Base-by-base conservation (phyloP, 2,329 filamentous ascomycete genomes). In the Cercospora canescens region DNA sequence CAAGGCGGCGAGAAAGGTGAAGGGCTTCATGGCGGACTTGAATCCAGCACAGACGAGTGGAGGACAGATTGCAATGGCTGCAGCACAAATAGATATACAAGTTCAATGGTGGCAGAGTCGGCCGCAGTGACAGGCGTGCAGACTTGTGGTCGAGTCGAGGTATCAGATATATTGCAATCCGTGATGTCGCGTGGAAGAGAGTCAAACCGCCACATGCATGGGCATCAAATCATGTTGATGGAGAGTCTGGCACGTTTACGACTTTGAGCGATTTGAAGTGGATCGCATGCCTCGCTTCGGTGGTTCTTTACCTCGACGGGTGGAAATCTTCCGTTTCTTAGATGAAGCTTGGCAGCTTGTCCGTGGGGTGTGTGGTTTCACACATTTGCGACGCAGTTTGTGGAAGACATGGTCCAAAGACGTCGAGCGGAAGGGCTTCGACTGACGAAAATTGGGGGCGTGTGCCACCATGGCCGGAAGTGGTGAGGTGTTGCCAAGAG, bases 1-100 rank as follows among this genome's bases (percentile, higher is more conserved):
- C 30, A 72, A 63, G 37, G 66, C 57, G 41, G 68, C 54, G 54
- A 64, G 32, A 60, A 70, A 37, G 56, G 60, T 34, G 24, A 67
- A 28, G 26, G 39, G 35, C 32, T 66, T 64, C 65, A 70, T 69
- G 52, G 11, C 35, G 52, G 28, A 26, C 12, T 16, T 26, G 12
- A 26, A 28, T 6, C 24, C 6, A 16, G 45, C 18, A 16, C 11
- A 28, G 14, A 16, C 12, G 6, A 26, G 16, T 45, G 7, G 24
- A 24, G 26, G 2, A 7, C 16, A 14, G 7, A 28, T 16, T 16
- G 45, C 45, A 52, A 30, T 26, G 24, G 12, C 1, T 16, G 24
- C 24, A n/a, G 45, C 21, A 7, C 24, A 24, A 28, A 26, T 3
- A 52, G 24, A 52, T 1, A 28, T 52, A 11, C 14, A 16, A 28